Base-by-base conservation (phyloP, 352 stramenopile species). In the Phytophthora pini region DNA sequence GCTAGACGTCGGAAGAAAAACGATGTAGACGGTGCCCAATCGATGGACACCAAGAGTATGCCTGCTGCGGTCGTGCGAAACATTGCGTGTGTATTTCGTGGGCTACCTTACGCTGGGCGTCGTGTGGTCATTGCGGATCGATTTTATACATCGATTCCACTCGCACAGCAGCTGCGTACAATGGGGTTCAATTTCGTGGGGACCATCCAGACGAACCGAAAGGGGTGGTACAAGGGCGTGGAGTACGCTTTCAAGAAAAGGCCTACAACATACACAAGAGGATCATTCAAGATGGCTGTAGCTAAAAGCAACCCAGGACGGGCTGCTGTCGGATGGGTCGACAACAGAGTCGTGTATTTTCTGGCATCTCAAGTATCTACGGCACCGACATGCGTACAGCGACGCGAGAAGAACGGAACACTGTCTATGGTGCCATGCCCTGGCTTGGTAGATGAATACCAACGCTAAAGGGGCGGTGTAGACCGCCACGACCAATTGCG, bases 141-240 rank as follows among this genome's bases (percentile, higher is more conserved):
- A 0, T 52, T 51, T 24, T 56, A 57, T 20, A 65, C 38, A 2
- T 57, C 36, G 1, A 44, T 65, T n/a, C n/a, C n/a, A n/a, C n/a
- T n/a, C n/a, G n/a, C n/a, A n/a, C n/a, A n/a, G n/a, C n/a, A n/a
- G n/a, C 56, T 57, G 0, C 27, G 46, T 13, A 57, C 45, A 1
- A 57, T 65, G 36, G 26, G 38, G 0, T 65, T 65, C 38, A 55
- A 56, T n/a, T 65, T 46, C 39, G 15, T 50, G 0, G 56, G 36
- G 1, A 65, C 56, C 0, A 65, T 57, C 10, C 36, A 56, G 13
- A 52, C 17, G 2, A 38, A 52, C 29, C 56, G 56, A 8, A 50
- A 51, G 8, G 56, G 56, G 1, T 65, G 56, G 36, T 65, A 45
- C 38, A 46, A 64, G 9, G 24, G 15, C 11, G 24, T 64, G 2